Evolutionary conservation across 2,329 filamentous ascomycete genomes (phyloP), one percentile per base, ranked within the genome.

Genomic region (Aspergillus costaricaensis): DNA sequence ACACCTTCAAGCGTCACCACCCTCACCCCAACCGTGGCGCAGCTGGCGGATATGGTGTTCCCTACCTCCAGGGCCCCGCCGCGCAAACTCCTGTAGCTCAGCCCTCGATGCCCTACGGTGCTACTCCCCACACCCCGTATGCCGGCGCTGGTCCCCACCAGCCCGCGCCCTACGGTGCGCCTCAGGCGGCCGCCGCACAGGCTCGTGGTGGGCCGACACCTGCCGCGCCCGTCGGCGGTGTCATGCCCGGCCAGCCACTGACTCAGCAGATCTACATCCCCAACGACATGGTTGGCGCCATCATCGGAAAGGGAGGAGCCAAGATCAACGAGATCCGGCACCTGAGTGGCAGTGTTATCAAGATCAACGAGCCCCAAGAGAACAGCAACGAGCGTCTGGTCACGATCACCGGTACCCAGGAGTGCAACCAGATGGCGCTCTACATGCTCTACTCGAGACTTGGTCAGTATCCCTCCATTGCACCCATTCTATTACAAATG

Each of bases 311-410:
- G 81, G 95, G 95, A 63, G 95, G 95, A 66, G 91, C 92, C 58
- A 99, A 99, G 86, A 99, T 99, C 84, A 99, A 99, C 75, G 95
- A 99, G 80, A 99, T 99, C 67, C 88, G 95, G 68, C 92, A 97
- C 77, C 88, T 99, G 70, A 96, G 91, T 76, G 95, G 94, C 68
- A 98, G 94, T 80, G 93, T 99, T 50, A 98, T 99, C 78, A 99
- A 99, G 83, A 99, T 99, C 83, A 98, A 99, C 76, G 95, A 99
- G 77, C 95, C 95, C 1, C 95, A 97, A 77, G 95, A 98, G 78
- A 98, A 96, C 80, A 98, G 92, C 84, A 99, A 98, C 73, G 95
- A 99, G 82, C 89, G 95, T 64, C 83, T 99, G 61, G 95, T 99
- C 60, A 99, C 95, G 15, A 96, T 99, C 69, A 97, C 95, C 2